Evolutionary conservation across 192 early-diverging fungal species (phyloP).

Genomic region (Geranomyces michiganensis): DNA sequence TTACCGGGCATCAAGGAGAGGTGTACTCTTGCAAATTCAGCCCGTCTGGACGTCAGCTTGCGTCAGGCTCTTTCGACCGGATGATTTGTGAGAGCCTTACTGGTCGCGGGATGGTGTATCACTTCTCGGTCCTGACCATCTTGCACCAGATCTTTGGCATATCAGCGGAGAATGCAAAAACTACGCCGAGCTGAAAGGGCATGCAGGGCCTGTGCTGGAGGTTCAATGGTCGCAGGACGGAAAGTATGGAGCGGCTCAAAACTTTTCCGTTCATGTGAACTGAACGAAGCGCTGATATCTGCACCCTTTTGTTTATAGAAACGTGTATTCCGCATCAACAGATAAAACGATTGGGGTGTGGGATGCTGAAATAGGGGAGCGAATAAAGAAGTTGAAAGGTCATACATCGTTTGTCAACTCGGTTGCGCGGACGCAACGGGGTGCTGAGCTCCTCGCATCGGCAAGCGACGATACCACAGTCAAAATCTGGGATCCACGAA

Average conservation of each 20-base stretch:
- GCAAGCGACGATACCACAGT: slow-evolving; percentile 85
- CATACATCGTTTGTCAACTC: slow-evolving; percentile 86
- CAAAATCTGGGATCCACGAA: slow-evolving; percentile 55
- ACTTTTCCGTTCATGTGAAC: too few relatives aligned
- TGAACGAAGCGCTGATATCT: not conserved
- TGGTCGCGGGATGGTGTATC: not conserved
- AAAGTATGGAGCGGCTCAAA: slow-evolving; percentile 25
- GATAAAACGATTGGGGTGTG: slow-evolving; percentile 75
- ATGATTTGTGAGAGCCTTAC: slow-evolving; percentile 66
- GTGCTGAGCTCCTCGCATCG: slow-evolving; percentile 77
- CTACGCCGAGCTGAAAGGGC: slow-evolving; percentile 85
- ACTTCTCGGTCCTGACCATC: not conserved
- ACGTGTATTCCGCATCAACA: slow-evolving; percentile 80
- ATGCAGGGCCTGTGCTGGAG: slow-evolving; percentile 82
- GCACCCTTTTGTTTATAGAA: slow-evolving; percentile 42
- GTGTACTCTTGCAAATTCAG: slow-evolving; percentile 86
- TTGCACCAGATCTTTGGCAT: slow-evolving; percentile 79
- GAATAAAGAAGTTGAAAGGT: slow-evolving; percentile 76
- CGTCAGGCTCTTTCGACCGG: slow-evolving; percentile 80
- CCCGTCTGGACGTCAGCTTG: slow-evolving; percentile 79
- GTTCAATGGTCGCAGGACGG: slow-evolving; percentile 88
- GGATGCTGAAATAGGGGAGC: slow-evolving; percentile 83
- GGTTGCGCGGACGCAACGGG: slow-evolving; percentile 67
- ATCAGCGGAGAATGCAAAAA: slow-evolving; percentile 90
- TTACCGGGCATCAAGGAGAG: slow-evolving; percentile 83